phyloP scores from a whole-genome alignment of 345 rosid genomes.

The Heritiera littoralis region DNA sequence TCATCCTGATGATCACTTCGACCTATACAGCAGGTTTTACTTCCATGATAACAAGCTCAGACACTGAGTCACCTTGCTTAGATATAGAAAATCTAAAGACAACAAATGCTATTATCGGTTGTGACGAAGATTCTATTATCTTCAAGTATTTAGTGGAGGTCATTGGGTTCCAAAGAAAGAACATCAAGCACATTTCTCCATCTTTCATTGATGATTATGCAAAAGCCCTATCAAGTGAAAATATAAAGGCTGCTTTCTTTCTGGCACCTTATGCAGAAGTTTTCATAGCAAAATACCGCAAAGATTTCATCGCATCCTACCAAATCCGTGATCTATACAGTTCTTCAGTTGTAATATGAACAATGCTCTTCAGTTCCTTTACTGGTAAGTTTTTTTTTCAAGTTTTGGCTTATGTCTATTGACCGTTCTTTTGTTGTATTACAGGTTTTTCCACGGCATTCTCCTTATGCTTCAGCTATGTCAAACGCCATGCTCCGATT shows the following conservation, averaged over 20 bases:
- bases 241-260: conserved; percentile 25
- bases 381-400: too few relatives aligned
- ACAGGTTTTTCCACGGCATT: conserved; percentile 23
- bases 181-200: conserved; percentile 12
- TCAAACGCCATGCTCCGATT: conserved; percentile 18
- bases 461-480: conserved; percentile 1
- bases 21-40: conserved; percentile 23
- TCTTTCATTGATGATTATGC: conserved; percentile 23
- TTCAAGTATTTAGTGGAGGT: conserved; percentile 10
- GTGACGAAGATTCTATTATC: conserved; percentile 22
- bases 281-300: conserved; percentile 20
- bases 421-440: neutral
- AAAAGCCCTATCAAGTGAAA: conserved; percentile 21
- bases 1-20: conserved; percentile 21
- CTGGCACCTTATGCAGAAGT: conserved; percentile 6
- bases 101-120: conserved; percentile 26
- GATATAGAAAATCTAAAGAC: conserved; percentile 23
- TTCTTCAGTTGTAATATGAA: conserved; percentile 22
- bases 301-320: conserved; percentile 11
- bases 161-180: conserved; percentile 16
- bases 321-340: neutral
- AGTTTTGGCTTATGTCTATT: neutral
- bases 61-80: neutral
- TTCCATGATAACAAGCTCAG: conserved; percentile 24
- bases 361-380: conserved; percentile 1